phyloP scores from a whole-genome alignment of 495 filamentous ascomycete genomes.

The Pseudevernia furfuracea region DNA sequence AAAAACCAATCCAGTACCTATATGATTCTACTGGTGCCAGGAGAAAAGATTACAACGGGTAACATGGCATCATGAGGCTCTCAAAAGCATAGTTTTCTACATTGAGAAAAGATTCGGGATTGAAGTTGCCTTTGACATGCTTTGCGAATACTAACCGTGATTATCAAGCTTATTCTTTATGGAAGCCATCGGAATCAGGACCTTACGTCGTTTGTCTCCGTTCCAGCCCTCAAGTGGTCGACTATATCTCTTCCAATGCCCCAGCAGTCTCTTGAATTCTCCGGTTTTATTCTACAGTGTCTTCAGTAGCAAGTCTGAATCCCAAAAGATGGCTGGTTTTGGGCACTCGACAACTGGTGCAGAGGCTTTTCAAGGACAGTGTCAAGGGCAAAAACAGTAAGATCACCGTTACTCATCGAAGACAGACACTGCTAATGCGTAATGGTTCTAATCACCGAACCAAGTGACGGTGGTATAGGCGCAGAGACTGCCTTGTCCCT shows the following conservation, averaged over 20 bases:
- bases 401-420: neutral
- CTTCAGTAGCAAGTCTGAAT: neutral
- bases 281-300: neutral
- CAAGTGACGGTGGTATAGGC: slow-evolving; percentile 38
- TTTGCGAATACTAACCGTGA: neutral
- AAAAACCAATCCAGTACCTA: no score
- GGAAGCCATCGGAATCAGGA: slow-evolving; percentile 1
- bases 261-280: neutral
- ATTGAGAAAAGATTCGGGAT: neutral
- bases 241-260: neutral
- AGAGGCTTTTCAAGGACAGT: slow-evolving; percentile 3
- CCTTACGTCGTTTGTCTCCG: neutral
- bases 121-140: neutral
- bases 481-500: slow-evolving; percentile 39
- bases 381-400: slow-evolving; percentile 9
- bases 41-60: neutral
- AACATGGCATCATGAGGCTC: neutral
- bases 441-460: slow-evolving; percentile 38
- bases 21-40: no score
- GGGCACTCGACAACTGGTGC: slow-evolving; percentile 1
- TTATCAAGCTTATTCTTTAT: neutral
- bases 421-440: slow-evolving; percentile 12
- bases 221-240: no score
- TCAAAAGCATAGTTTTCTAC: neutral
- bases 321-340: neutral